Evolutionary conservation across 768 basidiomycete species (phyloP).

Genomic region (Mycena capillaripes): DNA sequence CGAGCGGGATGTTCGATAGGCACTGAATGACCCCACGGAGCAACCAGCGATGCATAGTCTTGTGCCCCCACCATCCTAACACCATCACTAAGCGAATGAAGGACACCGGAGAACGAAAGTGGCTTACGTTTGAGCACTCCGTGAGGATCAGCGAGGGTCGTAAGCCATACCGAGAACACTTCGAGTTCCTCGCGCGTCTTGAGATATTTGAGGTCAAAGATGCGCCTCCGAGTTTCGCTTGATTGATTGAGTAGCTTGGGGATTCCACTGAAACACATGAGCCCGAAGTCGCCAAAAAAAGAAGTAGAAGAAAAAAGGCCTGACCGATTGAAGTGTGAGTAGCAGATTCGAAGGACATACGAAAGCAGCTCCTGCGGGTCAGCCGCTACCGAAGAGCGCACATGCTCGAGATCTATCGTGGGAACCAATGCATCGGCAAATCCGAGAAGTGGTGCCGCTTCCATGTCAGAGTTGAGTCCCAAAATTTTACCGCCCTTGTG

Average conservation of each 20-base stretch:
- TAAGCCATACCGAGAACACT: constrained; percentile 12
- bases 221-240: neutral
- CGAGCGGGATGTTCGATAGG: constrained; percentile 19
- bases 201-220: constrained; percentile 11
- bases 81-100: neutral
- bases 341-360: constrained; percentile 18
- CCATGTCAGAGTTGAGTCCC: constrained; percentile 30
- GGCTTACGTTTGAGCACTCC: constrained; percentile 8
- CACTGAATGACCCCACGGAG: constrained; percentile 19
- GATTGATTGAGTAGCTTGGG: neutral
- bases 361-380: constrained; percentile 9
- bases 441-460: constrained; percentile 29
- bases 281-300: neutral
- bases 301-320: neutral
- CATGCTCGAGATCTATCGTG: constrained; percentile 21
- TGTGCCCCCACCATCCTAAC: constrained; percentile 28
- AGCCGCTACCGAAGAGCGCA: neutral
- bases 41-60: constrained; percentile 25
- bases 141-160: constrained; percentile 1
- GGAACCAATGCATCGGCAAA: constrained; percentile 13
- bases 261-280: constrained; percentile 12
- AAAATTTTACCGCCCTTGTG: constrained; percentile 25
- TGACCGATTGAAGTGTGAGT: constrained; percentile 19
- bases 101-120: neutral
- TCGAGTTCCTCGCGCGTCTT: constrained; percentile 15